Base-by-base conservation (phyloP, 73 alveolate species). In the Durusdinium trenchii region DNA sequence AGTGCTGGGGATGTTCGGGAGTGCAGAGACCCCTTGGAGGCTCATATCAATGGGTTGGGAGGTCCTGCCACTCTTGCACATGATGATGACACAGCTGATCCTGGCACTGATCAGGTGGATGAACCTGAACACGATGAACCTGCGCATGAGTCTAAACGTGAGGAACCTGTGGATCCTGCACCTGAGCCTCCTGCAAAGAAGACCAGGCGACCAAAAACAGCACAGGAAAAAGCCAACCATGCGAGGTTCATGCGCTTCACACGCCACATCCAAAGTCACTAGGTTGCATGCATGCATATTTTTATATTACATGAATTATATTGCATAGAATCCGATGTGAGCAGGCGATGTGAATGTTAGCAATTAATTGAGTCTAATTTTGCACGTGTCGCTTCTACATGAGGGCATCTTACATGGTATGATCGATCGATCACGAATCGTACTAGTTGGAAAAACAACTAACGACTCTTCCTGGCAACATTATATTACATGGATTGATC, bases 231-330 rank as follows among this genome's bases (percentile, higher is more conserved):
- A 45, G 86, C 86, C 2, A 4, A 2, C 35, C 86, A 76, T 76
- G 86, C 86, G 16, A 4, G 38, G 42, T 76, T 76, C 38, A 76
- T 76, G 86, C 86, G 86, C 57, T 76, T 76, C 86, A 76, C 86
- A 16, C 86, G 86, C 2, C 86, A 76, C 86, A 76, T 76, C 61
- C 86, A 76, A 32, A 76, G 86, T 76, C 38, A 20, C 61, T 43
- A 7, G 86, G 86, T 45, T 76, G 57, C 61, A 43, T 43, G 54
- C 38, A 14, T 4, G 16, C 9, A 9, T 43, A 42, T 7, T 5
- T 43, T 76, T 5, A 7, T 76, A 76, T 3, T 3, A 40, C 14
- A n/a, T 32, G 86, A 42, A 43, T 3, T 43, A 6, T 42, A 76
- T 76, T 76, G 51, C 43, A 62, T 62, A 62, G 43, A 64, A 40